Percentiles rank a stretch among this genome's conserved stretches.
These are phyloP conservation scores for Phytophthora vignae DNA, from an alignment of 352 stramenopile genomes.

Conservation along the genomic window DNA sequence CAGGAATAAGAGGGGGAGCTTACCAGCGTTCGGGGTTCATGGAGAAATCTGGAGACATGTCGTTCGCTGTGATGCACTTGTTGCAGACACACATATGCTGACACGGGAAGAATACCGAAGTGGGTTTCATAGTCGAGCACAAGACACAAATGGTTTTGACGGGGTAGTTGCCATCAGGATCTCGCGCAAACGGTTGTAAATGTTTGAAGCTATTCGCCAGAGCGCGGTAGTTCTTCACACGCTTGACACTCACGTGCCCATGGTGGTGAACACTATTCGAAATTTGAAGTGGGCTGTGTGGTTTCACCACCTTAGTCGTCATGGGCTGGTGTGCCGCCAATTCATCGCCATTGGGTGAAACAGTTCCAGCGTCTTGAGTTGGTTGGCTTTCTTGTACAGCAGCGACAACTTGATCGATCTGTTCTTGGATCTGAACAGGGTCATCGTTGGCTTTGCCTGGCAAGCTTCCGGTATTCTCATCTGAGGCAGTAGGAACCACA, in stretches of 20 bases:
- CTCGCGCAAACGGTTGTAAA: slow-evolving; percentile 55
- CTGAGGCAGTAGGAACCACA: neutral
- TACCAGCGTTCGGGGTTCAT: slow-evolving; percentile 39
- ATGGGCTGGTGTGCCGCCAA: neutral
- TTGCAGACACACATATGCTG: slow-evolving; percentile 73
- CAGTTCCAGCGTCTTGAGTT: neutral
- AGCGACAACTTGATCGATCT: neutral
- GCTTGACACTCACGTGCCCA: slow-evolving; percentile 1
- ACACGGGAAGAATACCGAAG: slow-evolving; percentile 37
- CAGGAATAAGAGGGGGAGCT: neutral
- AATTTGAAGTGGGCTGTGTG: neutral
- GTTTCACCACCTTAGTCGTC: neutral
- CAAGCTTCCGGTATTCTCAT: neutral
- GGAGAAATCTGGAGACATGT: slow-evolving; percentile 39
- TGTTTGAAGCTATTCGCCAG: slow-evolving; percentile 52
- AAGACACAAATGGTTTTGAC: slow-evolving; percentile 46
- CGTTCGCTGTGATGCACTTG: slow-evolving; percentile 48
- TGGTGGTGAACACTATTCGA: neutral
- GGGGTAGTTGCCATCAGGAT: slow-evolving; percentile 48
- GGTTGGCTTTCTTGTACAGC: neutral
- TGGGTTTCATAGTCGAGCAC: slow-evolving; percentile 40
- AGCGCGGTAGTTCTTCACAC: slow-evolving; percentile 61
- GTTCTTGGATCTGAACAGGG: neutral
- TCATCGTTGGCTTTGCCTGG: neutral
- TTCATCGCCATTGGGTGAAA: neutral